Evolutionary conservation across 371 early-diverging fungal genomes (phyloP), one percentile per base, ranked within the genome.

Genomic region (Rhizopus delemar): DNA sequence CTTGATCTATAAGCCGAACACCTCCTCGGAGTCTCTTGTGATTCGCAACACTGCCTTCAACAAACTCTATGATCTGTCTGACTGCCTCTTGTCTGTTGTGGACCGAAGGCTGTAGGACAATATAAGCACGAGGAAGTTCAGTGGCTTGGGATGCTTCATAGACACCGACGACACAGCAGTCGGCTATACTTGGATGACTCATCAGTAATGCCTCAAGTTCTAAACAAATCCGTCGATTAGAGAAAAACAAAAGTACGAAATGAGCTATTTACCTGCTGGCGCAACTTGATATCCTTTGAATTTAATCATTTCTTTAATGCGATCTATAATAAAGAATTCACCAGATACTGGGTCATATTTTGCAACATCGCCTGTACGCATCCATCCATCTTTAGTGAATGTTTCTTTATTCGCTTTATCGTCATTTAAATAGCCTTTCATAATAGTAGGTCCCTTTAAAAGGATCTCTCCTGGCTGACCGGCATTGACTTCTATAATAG

Each of bases 361-460:
- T 28, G 62, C 94, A 46, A 95, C 74, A 62, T 96, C 97, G 22
- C 94, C 95, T 0, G 92, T 93, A 57, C 85, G 88, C 65, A 93
- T 75, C 79, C 87, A 95, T 9, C 91, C 92, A 49, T 83, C 81
- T 7, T 57, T 46, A 55, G 83, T 85, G 46, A 95, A 86, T 2
- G 87, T 81, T 8, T 72, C 75, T 12, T 68, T 75, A 4, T 91
- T 93, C 1, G 91, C 93, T 58, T 86, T 76, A 0, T 63, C 57
- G 56, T 89, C 85, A 54, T 89, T 86, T 22, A 84, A 68, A 60
- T 92, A 91, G 0, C 91, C 92, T 38, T 75, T 70, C 89, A 90
- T 90, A 16, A 90, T 75, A 66, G 86, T 92, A 13, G 93, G 88
- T 0, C 92, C 90, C 76, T 66, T 59, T 32, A 70, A 62, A 6